phyloP scores from a whole-genome alignment of 1,284 basidiomycete genomes.

The Melampsora medusae region DNA sequence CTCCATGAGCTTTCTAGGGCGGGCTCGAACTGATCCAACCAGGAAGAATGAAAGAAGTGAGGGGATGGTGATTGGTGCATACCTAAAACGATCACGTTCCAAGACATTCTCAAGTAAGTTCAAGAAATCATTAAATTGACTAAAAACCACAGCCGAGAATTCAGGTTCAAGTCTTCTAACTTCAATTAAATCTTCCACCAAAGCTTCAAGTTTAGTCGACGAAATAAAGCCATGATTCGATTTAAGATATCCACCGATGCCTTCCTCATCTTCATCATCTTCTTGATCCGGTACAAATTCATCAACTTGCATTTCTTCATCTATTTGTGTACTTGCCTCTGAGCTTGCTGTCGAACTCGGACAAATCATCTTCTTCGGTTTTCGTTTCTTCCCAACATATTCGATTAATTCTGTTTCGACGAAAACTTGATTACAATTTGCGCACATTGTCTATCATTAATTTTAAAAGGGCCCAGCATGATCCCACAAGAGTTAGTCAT shows the following conservation, averaged over 20 bases:
- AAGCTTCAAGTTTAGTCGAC: slow-evolving; percentile 42
- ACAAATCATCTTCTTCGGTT: not conserved
- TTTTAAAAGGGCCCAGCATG: not conserved
- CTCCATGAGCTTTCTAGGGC: no score
- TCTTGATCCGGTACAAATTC: not conserved
- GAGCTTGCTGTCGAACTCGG: slow-evolving; percentile 1
- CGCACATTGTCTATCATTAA: slow-evolving; percentile 22
- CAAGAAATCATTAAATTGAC: slow-evolving; percentile 57
- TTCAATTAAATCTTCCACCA: slow-evolving; percentile 24
- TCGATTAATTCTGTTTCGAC: slow-evolving; percentile 29
- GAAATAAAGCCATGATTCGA: slow-evolving; percentile 22
- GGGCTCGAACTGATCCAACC: no score
- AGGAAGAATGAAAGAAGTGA: no score
- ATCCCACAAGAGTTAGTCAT: not conserved
- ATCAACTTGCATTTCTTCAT: not conserved
- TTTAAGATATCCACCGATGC: slow-evolving; percentile 19
- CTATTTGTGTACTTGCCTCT: slow-evolving; percentile 15
- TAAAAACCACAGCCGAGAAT: slow-evolving; percentile 55
- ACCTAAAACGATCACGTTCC: slow-evolving; percentile 4
- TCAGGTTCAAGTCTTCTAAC: slow-evolving; percentile 21
- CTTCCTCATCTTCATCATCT: not conserved
- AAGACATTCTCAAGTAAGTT: slow-evolving; percentile 31
- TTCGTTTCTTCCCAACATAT: slow-evolving; percentile 15
- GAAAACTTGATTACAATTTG: slow-evolving; percentile 12
- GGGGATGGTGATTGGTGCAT: no score